Evolutionary conservation across 1,284 basidiomycete genomes (phyloP), one percentile per base, ranked within the genome.

Genomic region (Trametes polyzona): DNA sequence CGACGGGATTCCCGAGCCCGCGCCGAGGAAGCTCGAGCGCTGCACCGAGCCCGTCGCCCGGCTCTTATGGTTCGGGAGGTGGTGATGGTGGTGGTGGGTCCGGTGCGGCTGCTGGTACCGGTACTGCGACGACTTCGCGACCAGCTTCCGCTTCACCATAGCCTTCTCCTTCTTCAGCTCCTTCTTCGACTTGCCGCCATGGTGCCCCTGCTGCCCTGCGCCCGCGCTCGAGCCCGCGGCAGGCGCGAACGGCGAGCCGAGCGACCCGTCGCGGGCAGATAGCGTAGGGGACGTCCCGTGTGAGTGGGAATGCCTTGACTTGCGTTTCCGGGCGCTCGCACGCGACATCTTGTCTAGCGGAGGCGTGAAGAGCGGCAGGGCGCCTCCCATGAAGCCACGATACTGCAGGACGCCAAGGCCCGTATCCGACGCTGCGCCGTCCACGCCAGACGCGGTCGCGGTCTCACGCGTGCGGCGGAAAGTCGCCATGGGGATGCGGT

Each of bases 401-500:
- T 58, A 60, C 47, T 55, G 61, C 32, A 59, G 29, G 9, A 61
- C 62, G 24, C 70, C 65, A 41, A 74, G 65, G 19, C 75, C 78
- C 37, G 73, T 73, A 37, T 75, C 76, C 9, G 72, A 68, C 17
- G 62, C 61, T 10, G 74, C 70, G 30, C 67, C 69, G 53, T 78
- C 76, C 32, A 74, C 63, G 37, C 57, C 59, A 16, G 63, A 62
- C 17, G 54, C 59, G 33, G 69, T 64, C 24, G 71, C 72, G 9
- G 69, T 74, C 63, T 83, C 83, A 40, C 84, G 78, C 7, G 83
- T 86, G 50, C 86, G 82, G 23, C 88, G 82, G 77, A 91, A 91
- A 14, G 88, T 84, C 52, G 81, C 80, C 55, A 90, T 85, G 9
- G 89, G 87, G 47, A 92, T 83, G 52, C 82, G 76, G 59, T 92